Evolutionary conservation across 805 yeast genomes (phyloP).

Genomic region (Candida easanensis): DNA sequence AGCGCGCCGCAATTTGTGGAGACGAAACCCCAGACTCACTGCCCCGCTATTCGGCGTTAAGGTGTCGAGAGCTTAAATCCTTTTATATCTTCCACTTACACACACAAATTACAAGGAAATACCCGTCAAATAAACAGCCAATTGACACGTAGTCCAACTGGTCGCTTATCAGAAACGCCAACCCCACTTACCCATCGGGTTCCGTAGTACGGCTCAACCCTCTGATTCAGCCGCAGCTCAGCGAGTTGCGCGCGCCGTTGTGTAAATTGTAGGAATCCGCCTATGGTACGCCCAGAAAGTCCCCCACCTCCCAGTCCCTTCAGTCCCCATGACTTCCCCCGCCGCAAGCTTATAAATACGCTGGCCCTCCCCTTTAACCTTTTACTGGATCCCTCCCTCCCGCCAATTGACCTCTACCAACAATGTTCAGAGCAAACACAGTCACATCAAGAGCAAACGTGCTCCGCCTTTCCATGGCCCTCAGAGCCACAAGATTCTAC

Average conservation of each 20-base stretch:
- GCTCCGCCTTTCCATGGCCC: constrained; percentile 18
- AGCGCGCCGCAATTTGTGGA: background rate
- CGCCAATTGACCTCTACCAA: background rate
- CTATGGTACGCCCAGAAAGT: too few relatives aligned
- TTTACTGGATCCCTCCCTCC: background rate
- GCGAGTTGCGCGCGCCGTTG: too few relatives aligned
- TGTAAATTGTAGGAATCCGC: too few relatives aligned
- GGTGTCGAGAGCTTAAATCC: background rate
- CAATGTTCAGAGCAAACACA: constrained; percentile 22
- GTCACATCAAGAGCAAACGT: constrained; percentile 13
- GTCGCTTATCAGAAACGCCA: too few relatives aligned
- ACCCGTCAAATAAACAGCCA: too few relatives aligned
- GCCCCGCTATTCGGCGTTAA: constrained; percentile 1
- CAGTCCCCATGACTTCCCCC: too few relatives aligned
- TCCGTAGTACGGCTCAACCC: too few relatives aligned
- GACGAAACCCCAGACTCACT: background rate
- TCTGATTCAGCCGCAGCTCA: too few relatives aligned
- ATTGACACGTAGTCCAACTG: too few relatives aligned
- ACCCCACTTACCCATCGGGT: too few relatives aligned
- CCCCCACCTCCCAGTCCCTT: too few relatives aligned
- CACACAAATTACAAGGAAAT: background rate
- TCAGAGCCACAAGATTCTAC: constrained; percentile 29
- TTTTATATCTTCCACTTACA: background rate
- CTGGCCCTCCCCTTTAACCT: background rate
- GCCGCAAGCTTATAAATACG: too few relatives aligned